These are phyloP conservation scores for Jatropha curcas DNA, from an alignment of 345 rosid species.

Conservation along the genomic window DNA sequence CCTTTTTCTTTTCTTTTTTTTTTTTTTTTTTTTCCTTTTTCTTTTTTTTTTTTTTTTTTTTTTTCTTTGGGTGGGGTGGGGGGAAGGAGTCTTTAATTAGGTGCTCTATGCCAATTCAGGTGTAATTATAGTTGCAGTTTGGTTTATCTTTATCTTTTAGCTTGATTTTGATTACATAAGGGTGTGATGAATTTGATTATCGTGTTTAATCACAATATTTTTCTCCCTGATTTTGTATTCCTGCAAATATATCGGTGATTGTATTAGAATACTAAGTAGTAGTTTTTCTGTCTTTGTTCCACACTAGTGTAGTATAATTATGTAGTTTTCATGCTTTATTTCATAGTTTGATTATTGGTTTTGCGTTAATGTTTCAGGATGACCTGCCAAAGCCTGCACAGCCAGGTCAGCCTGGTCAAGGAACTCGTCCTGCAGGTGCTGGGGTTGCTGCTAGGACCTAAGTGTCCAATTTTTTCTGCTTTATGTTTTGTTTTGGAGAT, in stretches of 20 bases:
- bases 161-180: not conserved
- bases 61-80: no score
- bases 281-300: not conserved
- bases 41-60: no score
- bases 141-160: not conserved
- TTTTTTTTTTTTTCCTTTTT: no score
- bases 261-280: no score
- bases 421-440: slow-evolving; percentile 54
- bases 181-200: not conserved
- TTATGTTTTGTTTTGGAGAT: slow-evolving; percentile 22
- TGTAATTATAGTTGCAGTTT: not conserved
- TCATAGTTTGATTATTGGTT: not conserved
- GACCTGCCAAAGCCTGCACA: slow-evolving; percentile 30
- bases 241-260: no score
- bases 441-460: slow-evolving; percentile 51
- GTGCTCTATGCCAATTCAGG: no score
- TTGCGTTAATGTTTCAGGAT: slow-evolving; percentile 36
- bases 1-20: no score
- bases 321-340: not conserved
- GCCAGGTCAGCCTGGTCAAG: slow-evolving; percentile 42
- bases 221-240: not conserved
- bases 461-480: slow-evolving; percentile 7
- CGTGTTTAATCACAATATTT: not conserved
- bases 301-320: not conserved
- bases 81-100: no score